phyloP scores from a whole-genome alignment of 805 yeast genomes.

The Huiozyma sinensis region DNA sequence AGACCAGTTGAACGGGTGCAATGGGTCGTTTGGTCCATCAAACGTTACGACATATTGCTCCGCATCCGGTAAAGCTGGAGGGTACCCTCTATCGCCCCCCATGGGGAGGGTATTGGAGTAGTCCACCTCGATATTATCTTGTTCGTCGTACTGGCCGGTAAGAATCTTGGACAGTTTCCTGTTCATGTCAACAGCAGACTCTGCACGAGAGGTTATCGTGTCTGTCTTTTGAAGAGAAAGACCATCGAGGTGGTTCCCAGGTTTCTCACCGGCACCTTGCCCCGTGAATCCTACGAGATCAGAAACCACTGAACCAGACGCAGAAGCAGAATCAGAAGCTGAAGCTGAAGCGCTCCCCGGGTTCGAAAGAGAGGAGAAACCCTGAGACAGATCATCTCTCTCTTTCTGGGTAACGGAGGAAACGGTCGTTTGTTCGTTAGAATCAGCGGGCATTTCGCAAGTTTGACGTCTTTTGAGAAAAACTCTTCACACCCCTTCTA shows the following conservation, averaged over 20 bases:
- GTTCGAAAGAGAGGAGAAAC: no score
- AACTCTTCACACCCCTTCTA: no score
- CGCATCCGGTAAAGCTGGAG: conserved; percentile 47
- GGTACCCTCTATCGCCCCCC: conserved; percentile 60
- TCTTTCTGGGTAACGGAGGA: no score
- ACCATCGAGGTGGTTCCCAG: not conserved
- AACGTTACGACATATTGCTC: conserved; percentile 57
- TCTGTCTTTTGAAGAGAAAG: conserved; percentile 2
- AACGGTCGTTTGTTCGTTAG: no score
- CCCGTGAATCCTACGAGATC: conserved; percentile 8
- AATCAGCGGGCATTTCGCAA: no score
- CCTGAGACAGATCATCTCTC: no score
- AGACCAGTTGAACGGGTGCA: conserved; percentile 50
- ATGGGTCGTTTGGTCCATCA: conserved; percentile 40
- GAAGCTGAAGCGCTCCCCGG: no score
- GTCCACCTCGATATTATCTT: conserved; percentile 5
- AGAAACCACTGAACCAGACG: conserved; percentile 4
- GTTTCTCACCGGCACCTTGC: not conserved
- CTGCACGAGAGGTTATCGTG: conserved; percentile 9
- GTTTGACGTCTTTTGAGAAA: no score
- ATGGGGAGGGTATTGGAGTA: conserved; percentile 33
- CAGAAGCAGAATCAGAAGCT: conserved; percentile 1
- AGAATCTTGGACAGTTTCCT: conserved; percentile 11
- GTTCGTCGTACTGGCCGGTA: conserved; percentile 6
- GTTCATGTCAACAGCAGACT: conserved; percentile 6